A percentile compares a stretch with the other conserved stretches of the same genome.
Conservation (phyloP, 2,329 filamentous ascomycete genomes). For the Fusarium acutatum region DNA sequence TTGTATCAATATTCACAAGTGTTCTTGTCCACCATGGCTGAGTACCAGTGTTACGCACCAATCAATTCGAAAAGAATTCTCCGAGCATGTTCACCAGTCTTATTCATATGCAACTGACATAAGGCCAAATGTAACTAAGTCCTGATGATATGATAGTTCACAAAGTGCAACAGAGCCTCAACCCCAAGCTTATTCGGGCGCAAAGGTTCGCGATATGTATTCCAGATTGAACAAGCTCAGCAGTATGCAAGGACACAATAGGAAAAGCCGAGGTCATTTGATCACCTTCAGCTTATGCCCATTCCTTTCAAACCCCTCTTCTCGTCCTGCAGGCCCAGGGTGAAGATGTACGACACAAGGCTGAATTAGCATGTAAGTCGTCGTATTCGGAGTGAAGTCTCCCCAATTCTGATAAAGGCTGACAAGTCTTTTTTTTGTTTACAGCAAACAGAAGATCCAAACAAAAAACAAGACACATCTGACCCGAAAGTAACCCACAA, state of each 20-base stretch:
- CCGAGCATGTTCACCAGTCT: not conserved
- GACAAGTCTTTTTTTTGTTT: not conserved
- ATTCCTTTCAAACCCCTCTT: conserved; percentile 1
- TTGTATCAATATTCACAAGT: not conserved
- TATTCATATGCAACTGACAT: not conserved
- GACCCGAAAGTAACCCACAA: not conserved
- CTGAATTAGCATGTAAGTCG: conserved; percentile 1
- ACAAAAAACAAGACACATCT: not conserved
- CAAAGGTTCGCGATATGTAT: not conserved
- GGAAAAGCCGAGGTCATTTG: not conserved
- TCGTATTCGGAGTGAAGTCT: not conserved
- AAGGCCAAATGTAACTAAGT: not conserved
- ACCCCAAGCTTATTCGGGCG: not conserved
- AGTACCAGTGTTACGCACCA: not conserved
- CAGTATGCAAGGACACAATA: not conserved
- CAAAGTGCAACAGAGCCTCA: not conserved
- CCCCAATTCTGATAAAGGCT: not conserved
- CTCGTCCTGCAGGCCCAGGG: not conserved
- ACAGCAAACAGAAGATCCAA: not conserved
- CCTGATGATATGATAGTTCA: not conserved
- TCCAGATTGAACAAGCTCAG: not conserved
- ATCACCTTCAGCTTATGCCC: not conserved
- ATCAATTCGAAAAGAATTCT: not conserved
- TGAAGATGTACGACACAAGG: not conserved
- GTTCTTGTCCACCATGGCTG: not conserved